Base-by-base conservation (phyloP, 2,329 filamentous ascomycete species). In the Cladophialophora chaetospira region DNA sequence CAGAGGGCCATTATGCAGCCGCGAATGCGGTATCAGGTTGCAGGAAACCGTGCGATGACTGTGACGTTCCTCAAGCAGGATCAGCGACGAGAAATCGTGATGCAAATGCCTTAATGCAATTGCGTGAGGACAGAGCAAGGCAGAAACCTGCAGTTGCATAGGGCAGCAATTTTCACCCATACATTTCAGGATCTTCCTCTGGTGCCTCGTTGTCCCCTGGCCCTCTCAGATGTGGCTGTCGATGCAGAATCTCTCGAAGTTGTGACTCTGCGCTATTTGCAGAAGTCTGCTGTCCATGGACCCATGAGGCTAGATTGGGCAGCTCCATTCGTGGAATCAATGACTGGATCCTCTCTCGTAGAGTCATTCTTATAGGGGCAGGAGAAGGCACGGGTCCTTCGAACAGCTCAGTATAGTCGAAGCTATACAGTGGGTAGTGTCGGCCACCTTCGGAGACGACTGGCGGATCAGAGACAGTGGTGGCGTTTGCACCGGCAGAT, bases 381-480 rank as follows among this genome's bases (percentile, higher is more conserved):
- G 28, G 21, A 9, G 43, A 8, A 43, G 29, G 9, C 3, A 45
- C 49, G 2, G 60, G 51, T 23, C 51, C 50, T 11, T 61, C 59
- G 43, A 64, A 63, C 1, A 64, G 56, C 21, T 58, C 48, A 19
- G 40, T 63, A 38, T 64, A 56, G 28, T 65, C 64, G 50, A 55
- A 61, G 19, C 57, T 59, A 44, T 66, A 65, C 5, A 64, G 49
- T 10, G 62, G 59, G 44, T 63, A 62, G 15, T 62, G 51, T 10
- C 57, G 58, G 29, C 61, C 61, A 17, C 49, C 42, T 54, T 60
- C 63, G 13, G 63, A 64, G 9, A 63, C 57, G 9, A 61, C 38
- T 9, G 63, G 61, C 13, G 61, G 57, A 19, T 59, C 56, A 11
- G 58, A 58, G 4, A 63, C 31, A 5, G 50, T 58, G 4, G 50